Conservation (phyloP, 1,284 basidiomycete genomes). For the Austroboletus niveus region DNA sequence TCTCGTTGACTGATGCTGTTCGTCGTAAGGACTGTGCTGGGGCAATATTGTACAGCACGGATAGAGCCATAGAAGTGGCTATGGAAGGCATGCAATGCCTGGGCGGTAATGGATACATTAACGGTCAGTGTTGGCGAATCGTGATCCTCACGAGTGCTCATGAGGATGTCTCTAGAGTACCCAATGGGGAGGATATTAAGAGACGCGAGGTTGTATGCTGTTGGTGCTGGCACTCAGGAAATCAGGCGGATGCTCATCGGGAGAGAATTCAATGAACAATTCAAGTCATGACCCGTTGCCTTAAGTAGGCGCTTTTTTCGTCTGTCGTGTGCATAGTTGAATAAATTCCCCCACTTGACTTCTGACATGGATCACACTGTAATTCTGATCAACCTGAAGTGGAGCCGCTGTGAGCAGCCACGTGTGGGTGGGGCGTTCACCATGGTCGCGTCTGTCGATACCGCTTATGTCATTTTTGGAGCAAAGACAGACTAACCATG, state of each 20-base stretch:
- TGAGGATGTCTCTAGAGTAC: slow-evolving; percentile 58
- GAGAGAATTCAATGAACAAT: slow-evolving; percentile 81
- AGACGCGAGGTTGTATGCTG: slow-evolving; percentile 84
- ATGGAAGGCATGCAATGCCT: slow-evolving; percentile 90
- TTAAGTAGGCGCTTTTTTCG: background rate
- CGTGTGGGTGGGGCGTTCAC: no score
- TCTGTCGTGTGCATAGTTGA: background rate
- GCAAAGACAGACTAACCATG: background rate
- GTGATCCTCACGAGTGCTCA: background rate
- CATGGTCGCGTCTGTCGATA: no score
- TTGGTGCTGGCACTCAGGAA: slow-evolving; percentile 91
- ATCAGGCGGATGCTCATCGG: slow-evolving; percentile 90
- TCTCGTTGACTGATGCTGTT: slow-evolving; percentile 3
- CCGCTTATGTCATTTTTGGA: no score
- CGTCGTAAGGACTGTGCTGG: slow-evolving; percentile 81
- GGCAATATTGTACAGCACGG: slow-evolving; percentile 88
- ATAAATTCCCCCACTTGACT: background rate
- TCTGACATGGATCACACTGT: background rate
- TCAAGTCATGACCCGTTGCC: slow-evolving; percentile 32
- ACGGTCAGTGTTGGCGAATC: slow-evolving; percentile 49
- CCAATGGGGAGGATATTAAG: slow-evolving; percentile 83
- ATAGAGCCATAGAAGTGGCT: slow-evolving; percentile 87
- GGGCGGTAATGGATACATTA: slow-evolving; percentile 92
- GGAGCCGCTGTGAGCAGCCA: no score
- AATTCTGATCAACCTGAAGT: no score